Evolutionary conservation across 352 stramenopile species (phyloP).

Genomic region (Globisporangium polare): DNA sequence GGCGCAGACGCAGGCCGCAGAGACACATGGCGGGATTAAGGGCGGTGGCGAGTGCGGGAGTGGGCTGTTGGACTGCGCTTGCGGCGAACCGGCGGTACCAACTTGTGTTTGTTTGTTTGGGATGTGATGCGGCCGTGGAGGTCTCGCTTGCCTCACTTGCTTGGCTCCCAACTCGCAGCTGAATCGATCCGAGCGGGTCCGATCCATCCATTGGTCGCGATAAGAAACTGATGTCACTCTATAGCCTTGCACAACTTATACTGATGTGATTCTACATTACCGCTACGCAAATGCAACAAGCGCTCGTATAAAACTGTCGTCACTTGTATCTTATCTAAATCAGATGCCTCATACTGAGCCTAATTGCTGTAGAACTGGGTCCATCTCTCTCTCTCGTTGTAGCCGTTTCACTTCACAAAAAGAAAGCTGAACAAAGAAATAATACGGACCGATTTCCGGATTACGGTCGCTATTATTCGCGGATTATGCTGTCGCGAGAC

Average conservation of each 20-base stretch:
- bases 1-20: slow-evolving; percentile 25
- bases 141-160: neutral
- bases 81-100: neutral
- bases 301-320: too few relatives aligned
- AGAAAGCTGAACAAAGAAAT: neutral
- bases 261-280: too few relatives aligned
- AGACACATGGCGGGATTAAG: slow-evolving; percentile 25
- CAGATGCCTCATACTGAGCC: too few relatives aligned
- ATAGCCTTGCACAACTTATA: too few relatives aligned
- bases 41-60: neutral
- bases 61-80: neutral
- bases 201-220: neutral
- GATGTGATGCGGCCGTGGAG: slow-evolving; percentile 1
- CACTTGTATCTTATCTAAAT: too few relatives aligned
- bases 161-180: slow-evolving; percentile 4
- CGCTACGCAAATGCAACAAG: too few relatives aligned
- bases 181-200: neutral
- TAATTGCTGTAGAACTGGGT: too few relatives aligned
- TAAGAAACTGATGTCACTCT: too few relatives aligned
- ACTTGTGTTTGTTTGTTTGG: neutral
- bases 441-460: neutral
- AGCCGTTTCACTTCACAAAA: neutral
- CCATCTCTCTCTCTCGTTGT: neutral
- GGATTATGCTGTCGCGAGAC: neutral
- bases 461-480: neutral